These are phyloP conservation scores for Extremus antarcticus DNA, from an alignment of 495 filamentous ascomycete genomes.

Conservation along the genomic window DNA sequence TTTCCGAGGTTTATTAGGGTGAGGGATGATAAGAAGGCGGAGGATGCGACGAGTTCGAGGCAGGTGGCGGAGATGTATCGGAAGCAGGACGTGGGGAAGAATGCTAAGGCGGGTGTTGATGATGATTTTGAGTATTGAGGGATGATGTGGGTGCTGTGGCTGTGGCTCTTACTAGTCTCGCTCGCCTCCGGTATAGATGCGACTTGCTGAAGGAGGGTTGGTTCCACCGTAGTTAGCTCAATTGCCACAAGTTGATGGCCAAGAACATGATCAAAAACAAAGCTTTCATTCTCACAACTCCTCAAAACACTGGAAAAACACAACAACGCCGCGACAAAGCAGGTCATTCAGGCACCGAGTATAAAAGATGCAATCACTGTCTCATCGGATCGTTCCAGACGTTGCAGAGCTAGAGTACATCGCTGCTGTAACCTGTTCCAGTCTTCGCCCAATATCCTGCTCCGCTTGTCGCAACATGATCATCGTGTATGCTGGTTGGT, in stretches of 20 bases:
- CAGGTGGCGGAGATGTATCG: constrained; percentile 95
- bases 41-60: constrained; percentile 71
- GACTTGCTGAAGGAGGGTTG: too few species aligned
- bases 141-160: constrained; percentile 32
- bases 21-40: constrained; percentile 88
- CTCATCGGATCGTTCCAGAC: neutral
- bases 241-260: neutral
- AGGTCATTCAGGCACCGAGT: neutral
- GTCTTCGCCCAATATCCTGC: neutral
- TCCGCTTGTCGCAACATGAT: neutral
- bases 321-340: neutral
- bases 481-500: neutral
- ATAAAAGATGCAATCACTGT: neutral
- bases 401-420: neutral
- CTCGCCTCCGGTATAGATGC: too few species aligned
- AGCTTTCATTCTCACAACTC: neutral
- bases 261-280: neutral
- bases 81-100: constrained; percentile 78
- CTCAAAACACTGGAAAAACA: neutral
- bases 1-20: constrained; percentile 88
- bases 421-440: neutral
- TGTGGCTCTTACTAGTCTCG: neutral
- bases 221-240: too few species aligned
- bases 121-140: constrained; percentile 93
- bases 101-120: constrained; percentile 71